Conservation (phyloP, 805 yeast species). For the Groenewaldozyma salmanticensis region DNA sequence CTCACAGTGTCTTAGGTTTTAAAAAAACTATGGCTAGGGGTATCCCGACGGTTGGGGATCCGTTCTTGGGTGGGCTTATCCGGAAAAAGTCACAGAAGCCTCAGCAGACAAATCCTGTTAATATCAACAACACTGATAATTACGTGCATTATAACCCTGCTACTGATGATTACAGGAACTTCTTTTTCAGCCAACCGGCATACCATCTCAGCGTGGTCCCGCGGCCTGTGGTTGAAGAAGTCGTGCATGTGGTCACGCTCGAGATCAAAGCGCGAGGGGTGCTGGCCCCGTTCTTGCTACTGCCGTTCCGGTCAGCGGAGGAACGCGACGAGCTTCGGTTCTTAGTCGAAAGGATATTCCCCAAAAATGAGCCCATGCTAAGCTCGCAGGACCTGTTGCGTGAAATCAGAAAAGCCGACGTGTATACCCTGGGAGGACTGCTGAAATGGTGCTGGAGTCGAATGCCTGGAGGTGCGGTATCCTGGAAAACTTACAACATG, state of each 20-base stretch:
- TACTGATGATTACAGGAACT: conserved; percentile 12
- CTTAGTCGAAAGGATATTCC: conserved; percentile 51
- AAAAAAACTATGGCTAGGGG: too few relatives aligned
- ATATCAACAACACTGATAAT: too few relatives aligned
- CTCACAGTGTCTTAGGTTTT: too few relatives aligned
- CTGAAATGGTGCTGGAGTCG: conserved; percentile 84
- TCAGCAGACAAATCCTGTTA: too few relatives aligned
- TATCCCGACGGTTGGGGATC: too few relatives aligned
- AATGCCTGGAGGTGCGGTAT: conserved; percentile 64
- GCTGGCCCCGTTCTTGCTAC: conserved; percentile 60
- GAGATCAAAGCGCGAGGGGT: conserved; percentile 63
- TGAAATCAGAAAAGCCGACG: conserved; percentile 46
- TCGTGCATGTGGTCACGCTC: conserved; percentile 61
- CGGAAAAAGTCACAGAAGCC: too few relatives aligned
- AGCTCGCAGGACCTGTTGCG: conserved; percentile 34
- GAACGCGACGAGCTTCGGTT: conserved; percentile 41
- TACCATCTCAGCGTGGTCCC: conserved; percentile 16
- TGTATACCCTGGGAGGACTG: conserved; percentile 51
- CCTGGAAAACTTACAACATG: conserved; percentile 74
- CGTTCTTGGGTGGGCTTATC: too few relatives aligned
- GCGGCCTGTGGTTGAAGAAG: conserved; percentile 39
- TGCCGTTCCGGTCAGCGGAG: conserved; percentile 69
- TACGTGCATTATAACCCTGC: too few relatives aligned
- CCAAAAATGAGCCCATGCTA: conserved; percentile 43
- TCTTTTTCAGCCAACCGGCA: conserved; percentile 19